Base-by-base conservation (phyloP, 345 rosid species). In the Eucalyptus sideroxylon region DNA sequence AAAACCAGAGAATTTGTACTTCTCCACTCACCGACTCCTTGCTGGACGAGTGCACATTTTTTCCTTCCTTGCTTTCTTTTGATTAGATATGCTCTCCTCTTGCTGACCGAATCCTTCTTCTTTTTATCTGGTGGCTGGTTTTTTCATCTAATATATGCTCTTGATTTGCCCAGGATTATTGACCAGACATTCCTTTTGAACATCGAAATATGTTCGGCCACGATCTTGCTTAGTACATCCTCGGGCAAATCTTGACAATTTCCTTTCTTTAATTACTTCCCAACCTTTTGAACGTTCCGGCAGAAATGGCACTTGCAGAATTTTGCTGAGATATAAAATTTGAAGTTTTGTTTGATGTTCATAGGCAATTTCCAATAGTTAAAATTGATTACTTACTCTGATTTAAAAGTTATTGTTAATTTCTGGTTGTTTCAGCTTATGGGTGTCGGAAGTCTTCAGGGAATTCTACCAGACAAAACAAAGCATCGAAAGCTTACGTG, bases 401-500 rank as follows among this genome's bases (percentile, higher is more conserved):
- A 67, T 8, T n/a, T 67, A 67, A 1, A 7, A 8, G 80, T 67
- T 8, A 31, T 8, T 65, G 72, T 45, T 60, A 47, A 19, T 83
- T 60, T 49, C 27, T 90, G 2, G 14, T 87, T 88, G 87, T 87
- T 88, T 86, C 94, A 97, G 98, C 94, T 94, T 31, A 95, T 92
- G 89, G 94, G 96, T 60, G 95, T 96, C 1, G 93, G 47, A 96
- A 91, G 94, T 94, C 88, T 96, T 95, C 91, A 91, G 89, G 92
- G 94, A 93, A 62, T 96, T 96, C 92, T 95, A 96, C 51, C 51
- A 50, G 51, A 50, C 51, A 50, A 50, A 16, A 16, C 3, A 3
- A 50, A 50, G 53, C 1, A 50, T 3, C 19, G 7, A 50, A 50
- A 50, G 53, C 53, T 50, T 5, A 15, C 53, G 16, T 50, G 53